Conservation (phyloP, 257 asterid genomes). For the Solanum bulbocastanum region DNA sequence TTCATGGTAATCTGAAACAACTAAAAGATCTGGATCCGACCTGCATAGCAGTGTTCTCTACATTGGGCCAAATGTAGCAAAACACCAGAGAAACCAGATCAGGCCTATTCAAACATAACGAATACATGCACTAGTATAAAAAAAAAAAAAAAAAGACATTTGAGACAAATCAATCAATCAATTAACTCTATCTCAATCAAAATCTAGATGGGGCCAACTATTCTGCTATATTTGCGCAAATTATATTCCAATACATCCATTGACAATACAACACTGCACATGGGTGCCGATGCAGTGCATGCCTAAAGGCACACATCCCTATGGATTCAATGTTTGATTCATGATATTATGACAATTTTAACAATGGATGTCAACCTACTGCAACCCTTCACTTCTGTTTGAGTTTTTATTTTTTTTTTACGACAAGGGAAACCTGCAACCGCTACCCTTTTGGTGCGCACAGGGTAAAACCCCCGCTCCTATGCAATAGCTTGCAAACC, state of each 20-base stretch:
- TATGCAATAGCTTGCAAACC: too few species aligned
- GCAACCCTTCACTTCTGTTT: neutral
- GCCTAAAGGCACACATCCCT: neutral
- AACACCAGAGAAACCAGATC: neutral
- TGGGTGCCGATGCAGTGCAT: neutral
- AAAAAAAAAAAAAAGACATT: neutral
- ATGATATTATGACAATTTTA: neutral
- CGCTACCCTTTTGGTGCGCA: too few species aligned
- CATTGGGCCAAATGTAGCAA: neutral
- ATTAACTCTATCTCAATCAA: neutral
- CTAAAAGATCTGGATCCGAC: neutral
- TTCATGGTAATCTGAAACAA: neutral
- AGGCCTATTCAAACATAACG: neutral
- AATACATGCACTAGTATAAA: neutral
- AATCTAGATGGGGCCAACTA: neutral
- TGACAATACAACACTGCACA: neutral
- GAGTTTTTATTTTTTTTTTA: too few species aligned
- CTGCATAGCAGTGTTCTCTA: neutral
- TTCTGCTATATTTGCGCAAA: neutral
- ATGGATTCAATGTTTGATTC: neutral
- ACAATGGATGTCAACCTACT: neutral
- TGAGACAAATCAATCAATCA: neutral
- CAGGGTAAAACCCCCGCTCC: too few species aligned
- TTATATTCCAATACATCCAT: neutral
- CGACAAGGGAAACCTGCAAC: too few species aligned